phyloP scores from a whole-genome alignment of 208 protist species.

The Acanthamoeba lenticulata region DNA sequence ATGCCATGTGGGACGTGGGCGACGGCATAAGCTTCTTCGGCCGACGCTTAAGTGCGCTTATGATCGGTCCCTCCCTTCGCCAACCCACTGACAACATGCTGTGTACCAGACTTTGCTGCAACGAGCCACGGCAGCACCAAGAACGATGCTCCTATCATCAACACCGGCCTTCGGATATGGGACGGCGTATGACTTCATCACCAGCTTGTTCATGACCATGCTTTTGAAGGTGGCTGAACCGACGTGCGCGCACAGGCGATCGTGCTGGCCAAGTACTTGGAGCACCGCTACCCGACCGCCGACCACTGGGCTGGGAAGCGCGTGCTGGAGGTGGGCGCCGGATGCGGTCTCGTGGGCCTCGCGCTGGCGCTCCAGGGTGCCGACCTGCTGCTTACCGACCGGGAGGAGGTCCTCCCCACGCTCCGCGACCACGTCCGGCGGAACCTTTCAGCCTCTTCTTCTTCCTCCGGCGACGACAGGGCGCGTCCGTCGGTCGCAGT shows the following conservation, averaged over 20 bases:
- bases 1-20: neutral
- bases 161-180: slow-evolving; percentile 26
- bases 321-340: slow-evolving; percentile 38
- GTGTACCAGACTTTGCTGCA: neutral
- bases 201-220: neutral
- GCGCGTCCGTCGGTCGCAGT: neutral
- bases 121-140: neutral
- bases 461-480: neutral
- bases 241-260: neutral
- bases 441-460: neutral
- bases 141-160: neutral
- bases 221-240: neutral
- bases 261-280: slow-evolving; percentile 45
- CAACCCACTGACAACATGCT: too few species aligned
- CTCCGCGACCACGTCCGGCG: neutral
- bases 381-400: neutral
- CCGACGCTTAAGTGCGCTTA: neutral
- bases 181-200: neutral
- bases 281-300: neutral
- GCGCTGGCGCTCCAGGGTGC: slow-evolving; percentile 6
- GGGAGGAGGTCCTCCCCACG: neutral
- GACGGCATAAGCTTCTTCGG: slow-evolving; percentile 24
- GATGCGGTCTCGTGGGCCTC: slow-evolving; percentile 18
- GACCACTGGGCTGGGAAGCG: slow-evolving; percentile 16
- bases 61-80: too few species aligned